Evolutionary conservation across 2,329 filamentous ascomycete species (phyloP).

Genomic region (Pseudogymnoascus sp.): DNA sequence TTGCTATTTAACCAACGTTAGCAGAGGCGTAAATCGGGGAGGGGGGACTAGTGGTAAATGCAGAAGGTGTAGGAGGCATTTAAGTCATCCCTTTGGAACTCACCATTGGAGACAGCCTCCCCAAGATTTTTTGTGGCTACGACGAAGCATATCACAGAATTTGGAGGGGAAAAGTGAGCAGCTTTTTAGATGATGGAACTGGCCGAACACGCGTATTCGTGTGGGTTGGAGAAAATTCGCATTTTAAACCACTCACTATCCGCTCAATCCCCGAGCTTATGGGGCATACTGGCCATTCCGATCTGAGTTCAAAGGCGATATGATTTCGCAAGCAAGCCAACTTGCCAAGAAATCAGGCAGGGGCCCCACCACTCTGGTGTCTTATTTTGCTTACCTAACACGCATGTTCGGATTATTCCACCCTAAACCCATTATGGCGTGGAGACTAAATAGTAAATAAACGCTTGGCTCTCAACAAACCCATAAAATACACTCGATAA

Average conservation of each 20-base stretch:
- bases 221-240: not conserved
- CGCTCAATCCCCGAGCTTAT: not conserved
- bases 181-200: not conserved
- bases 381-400: not conserved
- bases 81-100: not conserved
- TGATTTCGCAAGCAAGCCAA: not conserved
- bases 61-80: not conserved
- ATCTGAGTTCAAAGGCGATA: not conserved
- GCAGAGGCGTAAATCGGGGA: not conserved
- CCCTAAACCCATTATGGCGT: not conserved
- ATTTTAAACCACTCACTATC: not conserved
- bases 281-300: not conserved
- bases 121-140: constrained; percentile 30
- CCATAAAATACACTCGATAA: not conserved
- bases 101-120: constrained; percentile 27
- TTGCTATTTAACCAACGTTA: constrained; percentile 20
- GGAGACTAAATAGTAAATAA: not conserved
- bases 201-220: not conserved
- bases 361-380: not conserved
- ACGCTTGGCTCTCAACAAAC: not conserved
- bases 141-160: constrained; percentile 17
- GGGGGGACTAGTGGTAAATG: not conserved
- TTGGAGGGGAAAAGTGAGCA: not conserved
- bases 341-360: not conserved
- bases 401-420: not conserved